Evolutionary conservation across 148 eudicot species (phyloP).

Genomic region (Rhododendron ferrugineum): DNA sequence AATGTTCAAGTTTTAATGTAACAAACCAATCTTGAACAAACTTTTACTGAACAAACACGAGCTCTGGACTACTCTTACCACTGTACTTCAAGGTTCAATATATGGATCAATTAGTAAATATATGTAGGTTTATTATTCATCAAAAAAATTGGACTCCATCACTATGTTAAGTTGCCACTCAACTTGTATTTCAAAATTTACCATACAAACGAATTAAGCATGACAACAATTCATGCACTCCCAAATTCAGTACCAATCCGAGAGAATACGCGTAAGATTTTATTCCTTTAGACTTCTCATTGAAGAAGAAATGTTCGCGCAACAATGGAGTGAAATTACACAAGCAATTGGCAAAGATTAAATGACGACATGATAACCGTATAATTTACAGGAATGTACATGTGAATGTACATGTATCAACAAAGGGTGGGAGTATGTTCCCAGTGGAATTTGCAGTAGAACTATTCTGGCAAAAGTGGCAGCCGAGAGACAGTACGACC

Average conservation of each 20-base stretch:
- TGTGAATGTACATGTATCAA: conserved; percentile 11
- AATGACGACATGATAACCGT: not conserved
- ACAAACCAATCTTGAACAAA: too few relatives aligned
- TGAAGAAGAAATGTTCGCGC: not conserved
- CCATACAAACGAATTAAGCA: not conserved
- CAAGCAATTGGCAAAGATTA: not conserved
- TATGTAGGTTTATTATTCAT: too few relatives aligned
- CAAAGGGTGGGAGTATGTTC: conserved; percentile 13
- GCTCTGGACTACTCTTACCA: too few relatives aligned
- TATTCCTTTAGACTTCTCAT: not conserved
- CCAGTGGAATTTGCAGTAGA: not conserved
- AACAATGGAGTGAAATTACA: not conserved
- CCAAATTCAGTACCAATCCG: not conserved
- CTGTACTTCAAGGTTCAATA: too few relatives aligned
- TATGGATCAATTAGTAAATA: too few relatives aligned
- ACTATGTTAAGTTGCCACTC: too few relatives aligned
- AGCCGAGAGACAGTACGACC: conserved; percentile 44
- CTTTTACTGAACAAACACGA: too few relatives aligned
- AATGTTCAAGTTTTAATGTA: too few relatives aligned
- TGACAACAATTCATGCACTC: not conserved
- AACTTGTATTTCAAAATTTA: too few relatives aligned
- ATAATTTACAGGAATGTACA: conserved; percentile 24
- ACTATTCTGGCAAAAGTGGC: conserved; percentile 68
- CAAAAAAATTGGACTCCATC: too few relatives aligned
- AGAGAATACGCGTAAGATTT: not conserved